Evolutionary conservation across 2,329 filamentous ascomycete species (phyloP), one percentile per base, ranked within the genome.

Genomic region (Coniochaeta hoffmannii): DNA sequence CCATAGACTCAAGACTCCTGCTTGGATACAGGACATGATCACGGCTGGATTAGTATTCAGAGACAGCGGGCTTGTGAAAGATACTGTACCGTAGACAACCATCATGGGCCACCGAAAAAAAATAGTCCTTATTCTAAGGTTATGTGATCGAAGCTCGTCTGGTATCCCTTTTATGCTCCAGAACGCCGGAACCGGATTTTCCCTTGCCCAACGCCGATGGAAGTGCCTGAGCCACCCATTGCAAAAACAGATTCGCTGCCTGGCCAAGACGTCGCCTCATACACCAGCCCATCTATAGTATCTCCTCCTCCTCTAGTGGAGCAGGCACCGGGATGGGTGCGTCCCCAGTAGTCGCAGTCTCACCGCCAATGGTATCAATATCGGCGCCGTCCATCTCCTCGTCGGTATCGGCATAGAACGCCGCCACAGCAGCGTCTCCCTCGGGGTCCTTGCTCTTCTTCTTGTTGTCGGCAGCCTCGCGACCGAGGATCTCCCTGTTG

Each of bases 401-500:
- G 49, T 72, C 71, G 59, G 66, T 68, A 22, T 61, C 61, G 30
- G 57, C 60, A 30, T 60, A 62, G 24, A 64, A 63, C 12, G 44
- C 56, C 11, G 38, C 57, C 1, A 63, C 62, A 32, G 53, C 50
- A 19, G 56, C 63, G 19, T 64, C 61, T 55, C 61, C 62, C 8
- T 58, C 60, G 56, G 28, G 7, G 19, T 53, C 11, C 41, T 46
- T 28, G 22, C 24, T 46, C 22, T 28, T 28, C 41, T 46, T 46
- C 22, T 50, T 26, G 38, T 41, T n/a, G 31, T 32, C 15, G 34
- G 49, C 54, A 5, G 38, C 31, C 10, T 60, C 54, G 19, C 58
- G 58, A 50, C 50, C 51, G 46, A 12, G 59, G 53, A 50, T 56
- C 58, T 58, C 54, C 2, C 30, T 75, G 66, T 85, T 86, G 62